These are phyloP conservation scores for Cicer chorassanicum DNA, from an alignment of 306 rosid species.

Conservation along the genomic window DNA sequence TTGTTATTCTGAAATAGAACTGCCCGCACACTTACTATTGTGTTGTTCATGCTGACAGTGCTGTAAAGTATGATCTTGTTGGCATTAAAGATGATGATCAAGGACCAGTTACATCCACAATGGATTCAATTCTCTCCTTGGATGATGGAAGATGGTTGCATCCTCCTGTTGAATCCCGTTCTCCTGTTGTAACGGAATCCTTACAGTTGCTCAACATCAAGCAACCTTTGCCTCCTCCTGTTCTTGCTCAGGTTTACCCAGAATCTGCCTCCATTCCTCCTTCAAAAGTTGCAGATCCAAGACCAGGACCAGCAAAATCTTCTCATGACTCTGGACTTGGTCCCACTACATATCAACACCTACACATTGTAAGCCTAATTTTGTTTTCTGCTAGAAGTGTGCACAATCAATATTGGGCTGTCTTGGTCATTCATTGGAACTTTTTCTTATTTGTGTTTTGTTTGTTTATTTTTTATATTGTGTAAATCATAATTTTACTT, in stretches of 20 bases:
- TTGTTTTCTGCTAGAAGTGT: constrained; percentile 29
- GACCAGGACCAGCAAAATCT: constrained; percentile 84
- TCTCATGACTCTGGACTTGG: constrained; percentile 62
- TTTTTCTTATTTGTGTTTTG: constrained; percentile 39
- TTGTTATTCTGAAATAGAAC: constrained; percentile 41
- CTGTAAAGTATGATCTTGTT: constrained; percentile 70
- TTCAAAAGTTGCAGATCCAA: constrained; percentile 97
- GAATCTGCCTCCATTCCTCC: constrained; percentile 70
- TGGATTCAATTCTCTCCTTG: constrained; percentile 90
- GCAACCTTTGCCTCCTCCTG: constrained; percentile 94
- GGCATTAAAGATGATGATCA: constrained; percentile 65
- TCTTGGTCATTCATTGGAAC: constrained; percentile 29
- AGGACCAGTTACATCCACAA: constrained; percentile 59
- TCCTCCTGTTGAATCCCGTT: constrained; percentile 59
- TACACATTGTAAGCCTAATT: constrained; percentile 74
- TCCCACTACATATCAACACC: constrained; percentile 70
- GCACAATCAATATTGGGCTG: constrained; percentile 35
- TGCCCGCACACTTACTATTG: constrained; percentile 44
- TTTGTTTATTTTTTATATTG: constrained; percentile 21
- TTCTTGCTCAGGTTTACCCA: constrained; percentile 81
- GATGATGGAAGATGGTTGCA: constrained; percentile 79
- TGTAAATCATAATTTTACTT: constrained; percentile 35
- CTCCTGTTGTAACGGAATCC: constrained; percentile 59
- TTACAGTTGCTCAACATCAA: constrained; percentile 63
- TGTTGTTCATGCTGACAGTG: constrained; percentile 58